These are phyloP conservation scores for Cucumis melo DNA, from an alignment of 306 rosid genomes.

Conservation along the genomic window DNA sequence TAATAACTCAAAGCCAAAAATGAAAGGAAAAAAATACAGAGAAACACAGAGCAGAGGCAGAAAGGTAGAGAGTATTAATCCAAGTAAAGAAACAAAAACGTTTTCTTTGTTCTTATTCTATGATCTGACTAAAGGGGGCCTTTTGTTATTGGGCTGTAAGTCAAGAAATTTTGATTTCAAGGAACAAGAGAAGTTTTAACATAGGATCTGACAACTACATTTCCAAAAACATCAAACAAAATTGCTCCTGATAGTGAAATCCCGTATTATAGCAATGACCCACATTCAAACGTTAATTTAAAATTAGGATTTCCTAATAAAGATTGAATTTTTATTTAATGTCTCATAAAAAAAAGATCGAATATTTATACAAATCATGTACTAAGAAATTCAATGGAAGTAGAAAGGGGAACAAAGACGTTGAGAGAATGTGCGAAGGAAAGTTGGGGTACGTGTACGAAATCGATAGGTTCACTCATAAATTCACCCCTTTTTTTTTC, in stretches of 20 bases:
- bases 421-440: not conserved
- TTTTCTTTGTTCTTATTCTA: slow-evolving; percentile 48
- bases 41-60: not conserved
- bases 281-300: not conserved
- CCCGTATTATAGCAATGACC: not conserved
- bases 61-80: not conserved
- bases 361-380: not conserved
- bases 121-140: slow-evolving; percentile 9
- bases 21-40: not conserved
- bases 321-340: not conserved
- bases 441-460: slow-evolving; percentile 12
- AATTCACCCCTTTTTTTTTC: not conserved
- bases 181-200: not conserved
- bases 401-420: slow-evolving; percentile 9
- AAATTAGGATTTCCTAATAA: not conserved
- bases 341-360: not conserved
- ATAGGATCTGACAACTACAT: not conserved
- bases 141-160: not conserved
- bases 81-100: slow-evolving; percentile 41
- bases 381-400: not conserved
- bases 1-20: slow-evolving; percentile 11
- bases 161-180: not conserved
- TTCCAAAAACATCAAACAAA: not conserved
- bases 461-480: slow-evolving; percentile 14
- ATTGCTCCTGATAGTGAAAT: not conserved